A percentile compares a stretch with the other conserved stretches of the same genome.
These are phyloP conservation scores for Yamadazyma blattariae DNA, from an alignment of 1,139 yeast species.

Conservation along the genomic window DNA sequence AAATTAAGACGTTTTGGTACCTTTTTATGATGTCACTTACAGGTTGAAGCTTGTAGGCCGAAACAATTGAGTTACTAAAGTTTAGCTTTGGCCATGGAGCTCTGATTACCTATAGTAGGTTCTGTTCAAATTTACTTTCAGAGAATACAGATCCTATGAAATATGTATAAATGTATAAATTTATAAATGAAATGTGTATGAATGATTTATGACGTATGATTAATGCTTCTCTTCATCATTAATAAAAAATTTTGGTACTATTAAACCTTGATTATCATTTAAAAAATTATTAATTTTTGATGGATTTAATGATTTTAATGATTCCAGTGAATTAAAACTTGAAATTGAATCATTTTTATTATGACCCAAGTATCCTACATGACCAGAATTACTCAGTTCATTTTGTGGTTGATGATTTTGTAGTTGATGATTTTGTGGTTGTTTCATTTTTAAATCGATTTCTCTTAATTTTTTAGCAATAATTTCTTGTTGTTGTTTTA, in stretches of 20 bases:
- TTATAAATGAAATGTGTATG: too few species aligned
- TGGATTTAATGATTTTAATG: slow-evolving; percentile 10
- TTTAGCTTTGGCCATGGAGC: too few species aligned
- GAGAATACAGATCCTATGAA: too few species aligned
- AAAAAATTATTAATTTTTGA: slow-evolving; percentile 14
- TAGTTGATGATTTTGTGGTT: background rate
- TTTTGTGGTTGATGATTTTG: background rate
- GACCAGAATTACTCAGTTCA: background rate
- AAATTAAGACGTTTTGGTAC: too few species aligned
- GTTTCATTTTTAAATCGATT: slow-evolving; percentile 2
- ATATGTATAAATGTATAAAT: too few species aligned
- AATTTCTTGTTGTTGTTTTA: slow-evolving; percentile 38
- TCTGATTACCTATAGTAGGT: too few species aligned
- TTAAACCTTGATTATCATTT: slow-evolving; percentile 14
- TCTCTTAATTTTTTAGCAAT: slow-evolving; percentile 24
- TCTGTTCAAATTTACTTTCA: too few species aligned
- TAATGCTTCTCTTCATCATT: slow-evolving; percentile 16
- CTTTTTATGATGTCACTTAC: too few species aligned
- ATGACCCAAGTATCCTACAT: background rate
- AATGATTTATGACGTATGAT: too few species aligned
- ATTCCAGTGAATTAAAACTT: slow-evolving; percentile 11
- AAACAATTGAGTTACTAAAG: too few species aligned
- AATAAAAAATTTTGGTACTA: slow-evolving; percentile 15
- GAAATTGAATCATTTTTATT: slow-evolving; percentile 3
- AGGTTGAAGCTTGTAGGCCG: too few species aligned